Conservation (phyloP, 2,329 filamentous ascomycete genomes). For the Neonectria ditissima region DNA sequence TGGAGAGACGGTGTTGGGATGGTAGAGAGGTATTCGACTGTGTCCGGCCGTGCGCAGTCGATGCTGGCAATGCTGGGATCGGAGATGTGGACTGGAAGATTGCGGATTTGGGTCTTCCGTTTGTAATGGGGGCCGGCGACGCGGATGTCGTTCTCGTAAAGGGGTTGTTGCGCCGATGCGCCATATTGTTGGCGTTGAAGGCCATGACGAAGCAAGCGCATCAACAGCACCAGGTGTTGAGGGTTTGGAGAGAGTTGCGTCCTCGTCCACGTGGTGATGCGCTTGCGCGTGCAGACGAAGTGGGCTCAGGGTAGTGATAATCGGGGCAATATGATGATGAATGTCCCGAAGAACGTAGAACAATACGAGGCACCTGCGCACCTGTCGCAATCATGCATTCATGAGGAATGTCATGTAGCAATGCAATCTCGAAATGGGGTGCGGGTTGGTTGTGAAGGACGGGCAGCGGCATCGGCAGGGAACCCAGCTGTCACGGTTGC, state of each 20-base stretch:
- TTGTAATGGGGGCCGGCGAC: constrained; percentile 67
- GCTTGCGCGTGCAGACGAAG: constrained; percentile 44
- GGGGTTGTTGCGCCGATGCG: constrained; percentile 82
- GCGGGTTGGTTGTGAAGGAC: constrained; percentile 26
- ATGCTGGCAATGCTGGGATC: constrained; percentile 53
- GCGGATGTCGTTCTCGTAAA: constrained; percentile 78
- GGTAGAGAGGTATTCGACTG: constrained; percentile 71
- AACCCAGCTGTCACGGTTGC: constrained; percentile 43
- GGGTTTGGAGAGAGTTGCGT: constrained; percentile 25
- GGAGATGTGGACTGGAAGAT: constrained; percentile 73
- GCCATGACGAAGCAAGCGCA: constrained; percentile 49
- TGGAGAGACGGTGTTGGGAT: constrained; percentile 36
- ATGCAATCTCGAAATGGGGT: constrained; percentile 34
- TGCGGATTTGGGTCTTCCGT: constrained; percentile 78
- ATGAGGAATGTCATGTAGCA: constrained; percentile 43
- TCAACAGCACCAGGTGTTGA: constrained; percentile 43
- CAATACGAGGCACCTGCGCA: constrained; percentile 41
- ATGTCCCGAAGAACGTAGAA: constrained; percentile 31
- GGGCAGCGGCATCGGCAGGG: constrained; percentile 34
- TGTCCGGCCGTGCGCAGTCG: constrained; percentile 72
- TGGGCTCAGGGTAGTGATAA: constrained; percentile 18
- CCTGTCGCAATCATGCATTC: constrained; percentile 38
- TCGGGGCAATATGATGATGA: constrained; percentile 6
- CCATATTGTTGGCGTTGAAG: constrained; percentile 54
- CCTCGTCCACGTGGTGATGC: constrained; percentile 27